phyloP scores from a whole-genome alignment of 192 early-diverging fungal species.

The Podila epigama region DNA sequence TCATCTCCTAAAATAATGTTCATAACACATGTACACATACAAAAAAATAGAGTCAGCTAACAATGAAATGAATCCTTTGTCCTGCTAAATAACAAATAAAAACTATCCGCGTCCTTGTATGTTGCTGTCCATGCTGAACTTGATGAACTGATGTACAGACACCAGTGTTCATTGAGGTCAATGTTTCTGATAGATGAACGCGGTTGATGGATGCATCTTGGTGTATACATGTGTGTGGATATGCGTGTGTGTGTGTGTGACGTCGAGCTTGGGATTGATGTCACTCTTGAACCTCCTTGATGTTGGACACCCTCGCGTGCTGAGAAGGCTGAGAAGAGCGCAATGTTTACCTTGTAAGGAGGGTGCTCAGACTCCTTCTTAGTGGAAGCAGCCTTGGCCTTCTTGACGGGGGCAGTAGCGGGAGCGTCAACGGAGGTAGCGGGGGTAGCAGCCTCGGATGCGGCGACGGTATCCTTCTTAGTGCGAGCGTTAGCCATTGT shows the following conservation, averaged over 20 bases:
- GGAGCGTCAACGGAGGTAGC: constrained; percentile 27
- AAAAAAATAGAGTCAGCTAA: neutral
- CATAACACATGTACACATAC: neutral
- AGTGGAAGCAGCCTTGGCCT: constrained; percentile 43
- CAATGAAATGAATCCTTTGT: neutral
- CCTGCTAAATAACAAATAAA: too few relatives aligned
- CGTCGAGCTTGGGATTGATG: neutral
- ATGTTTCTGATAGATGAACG: neutral
- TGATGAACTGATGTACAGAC: neutral
- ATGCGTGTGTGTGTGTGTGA: neutral
- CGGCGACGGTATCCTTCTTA: constrained; percentile 54
- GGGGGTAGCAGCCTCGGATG: constrained; percentile 30
- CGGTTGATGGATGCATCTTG: neutral
- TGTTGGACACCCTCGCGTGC: neutral
- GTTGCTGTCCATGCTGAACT: too few relatives aligned
- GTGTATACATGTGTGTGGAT: too few relatives aligned
- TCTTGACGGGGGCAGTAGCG: constrained; percentile 44
- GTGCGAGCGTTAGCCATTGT: constrained; percentile 46
- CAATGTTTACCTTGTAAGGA: constrained; percentile 44
- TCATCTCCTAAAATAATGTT: constrained; percentile 39
- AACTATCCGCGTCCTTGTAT: too few relatives aligned
- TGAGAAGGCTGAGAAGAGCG: neutral
- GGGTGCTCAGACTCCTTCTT: constrained; percentile 54
- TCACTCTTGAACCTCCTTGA: neutral
- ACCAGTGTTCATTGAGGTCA: neutral